Base-by-base conservation (phyloP, 768 basidiomycete genomes). In the Leccinum uliginosum region DNA sequence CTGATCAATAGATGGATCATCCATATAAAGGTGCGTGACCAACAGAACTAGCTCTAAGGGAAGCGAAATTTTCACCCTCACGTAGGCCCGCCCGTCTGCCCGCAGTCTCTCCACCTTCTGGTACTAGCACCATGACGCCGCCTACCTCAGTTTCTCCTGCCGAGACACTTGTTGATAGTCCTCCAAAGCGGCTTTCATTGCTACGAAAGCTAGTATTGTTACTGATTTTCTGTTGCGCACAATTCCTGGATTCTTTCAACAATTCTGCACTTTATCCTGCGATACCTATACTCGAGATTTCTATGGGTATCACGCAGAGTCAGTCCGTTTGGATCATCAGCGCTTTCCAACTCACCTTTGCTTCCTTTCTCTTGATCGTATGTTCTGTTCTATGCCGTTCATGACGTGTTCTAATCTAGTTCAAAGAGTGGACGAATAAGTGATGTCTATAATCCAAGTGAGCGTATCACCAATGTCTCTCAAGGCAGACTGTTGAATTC, bases 271-370 rank as follows among this genome's bases (percentile, higher is more conserved):
- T 76, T 21, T 72, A 76, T 47, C 65, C 75, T 7, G 75, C 75
- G 12, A 71, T 78, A 48, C 76, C 77, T n/a, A 62, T 64, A 27
- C 67, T 79, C 26, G 60, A 66, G 38, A 5, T n/a, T 12, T 59
- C 57, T 29, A 55, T 53, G 43, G 32, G 70, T 71, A 35, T 62
- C 59, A 19, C 62, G 66, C 50, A 67, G 29, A 53, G 66, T 49
- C 67, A 74, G 50, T 69, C 66, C 3, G 69, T 71, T 35, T 80
- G 80, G 79, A 55, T 79, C 3, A 62, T 77, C 24, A 74, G 75
- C 38, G 77, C 76, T 10, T 79, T 74, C 56, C 75, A 78, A 46
- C 67, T 81, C 30, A 80, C 79, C 1, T 81, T 79, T 63, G 75
- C 80, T 12, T 70, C 79, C 1, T 73, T 79, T 53, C 64, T 68